phyloP scores from a whole-genome alignment of 768 basidiomycete genomes.

The Mycena belliarum region DNA sequence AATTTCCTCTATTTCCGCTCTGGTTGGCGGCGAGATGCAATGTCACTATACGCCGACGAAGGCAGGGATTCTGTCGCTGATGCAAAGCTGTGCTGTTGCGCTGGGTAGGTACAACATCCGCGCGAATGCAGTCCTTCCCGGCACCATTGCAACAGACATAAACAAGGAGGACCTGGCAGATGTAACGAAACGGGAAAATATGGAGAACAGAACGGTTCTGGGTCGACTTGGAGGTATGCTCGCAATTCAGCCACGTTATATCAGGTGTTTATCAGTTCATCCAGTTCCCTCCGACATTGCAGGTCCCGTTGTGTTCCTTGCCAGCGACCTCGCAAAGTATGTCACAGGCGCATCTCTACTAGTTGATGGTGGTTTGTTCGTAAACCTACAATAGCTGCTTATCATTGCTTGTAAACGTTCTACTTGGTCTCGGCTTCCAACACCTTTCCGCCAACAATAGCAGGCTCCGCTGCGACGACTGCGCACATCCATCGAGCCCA shows the following conservation, averaged over 20 bases:
- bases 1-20: slow-evolving; percentile 76
- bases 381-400: slow-evolving; percentile 45
- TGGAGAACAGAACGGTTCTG: slow-evolving; percentile 64
- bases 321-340: slow-evolving; percentile 70
- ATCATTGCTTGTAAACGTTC: neutral
- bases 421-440: slow-evolving; percentile 32
- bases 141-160: slow-evolving; percentile 76
- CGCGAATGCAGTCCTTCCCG: slow-evolving; percentile 71
- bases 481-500: slow-evolving; percentile 57
- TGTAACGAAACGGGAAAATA: slow-evolving; percentile 56
- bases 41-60: slow-evolving; percentile 82
- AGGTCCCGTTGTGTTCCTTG: slow-evolving; percentile 73
- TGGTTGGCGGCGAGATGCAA: slow-evolving; percentile 76
- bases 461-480: slow-evolving; percentile 56
- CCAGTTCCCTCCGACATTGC: slow-evolving; percentile 66
- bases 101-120: slow-evolving; percentile 77
- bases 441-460: slow-evolving; percentile 43
- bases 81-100: slow-evolving; percentile 80
- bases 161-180: slow-evolving; percentile 75
- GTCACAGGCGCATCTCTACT: slow-evolving; percentile 65
- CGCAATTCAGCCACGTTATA: no score
- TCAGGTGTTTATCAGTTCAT: neutral
- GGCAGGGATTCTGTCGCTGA: slow-evolving; percentile 73
- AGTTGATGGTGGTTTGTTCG: slow-evolving; percentile 75
- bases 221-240: slow-evolving; percentile 63